Conservation (phyloP, 2,329 filamentous ascomycete genomes). For the Diaporthe capsici region DNA sequence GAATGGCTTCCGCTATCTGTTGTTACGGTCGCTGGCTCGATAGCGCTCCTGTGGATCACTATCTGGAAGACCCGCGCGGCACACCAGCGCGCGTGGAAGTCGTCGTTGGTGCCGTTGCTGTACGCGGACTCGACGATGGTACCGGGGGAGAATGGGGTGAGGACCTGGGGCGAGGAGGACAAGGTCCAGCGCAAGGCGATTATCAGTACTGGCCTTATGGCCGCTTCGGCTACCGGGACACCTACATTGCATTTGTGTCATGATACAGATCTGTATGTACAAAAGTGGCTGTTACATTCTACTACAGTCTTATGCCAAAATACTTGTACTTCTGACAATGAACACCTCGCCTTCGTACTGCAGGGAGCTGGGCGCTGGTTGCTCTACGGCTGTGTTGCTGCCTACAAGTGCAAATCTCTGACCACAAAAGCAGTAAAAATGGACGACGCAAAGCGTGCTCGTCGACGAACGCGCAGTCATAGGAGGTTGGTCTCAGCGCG, state of each 20-base stretch:
- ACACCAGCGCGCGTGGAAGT: background rate
- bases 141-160: background rate
- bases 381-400: no score
- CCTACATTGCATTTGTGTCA: background rate
- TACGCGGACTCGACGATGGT: background rate
- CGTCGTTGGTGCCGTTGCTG: background rate
- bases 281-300: background rate
- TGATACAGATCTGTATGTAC: background rate
- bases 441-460: no score
- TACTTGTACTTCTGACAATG: background rate
- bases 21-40: background rate
- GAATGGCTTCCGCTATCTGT: background rate
- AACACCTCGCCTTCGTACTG: no score
- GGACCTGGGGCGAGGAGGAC: background rate
- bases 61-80: background rate
- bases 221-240: background rate
- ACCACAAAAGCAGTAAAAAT: no score
- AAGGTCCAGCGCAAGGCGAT: background rate
- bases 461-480: no score
- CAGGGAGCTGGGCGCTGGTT: no score
- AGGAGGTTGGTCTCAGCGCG: no score
- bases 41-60: background rate
- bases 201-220: background rate
- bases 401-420: no score
- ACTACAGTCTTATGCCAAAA: background rate